Evolutionary conservation across 169 alveolate species (phyloP).

Genomic region (Perkinsus chesapeaki): DNA sequence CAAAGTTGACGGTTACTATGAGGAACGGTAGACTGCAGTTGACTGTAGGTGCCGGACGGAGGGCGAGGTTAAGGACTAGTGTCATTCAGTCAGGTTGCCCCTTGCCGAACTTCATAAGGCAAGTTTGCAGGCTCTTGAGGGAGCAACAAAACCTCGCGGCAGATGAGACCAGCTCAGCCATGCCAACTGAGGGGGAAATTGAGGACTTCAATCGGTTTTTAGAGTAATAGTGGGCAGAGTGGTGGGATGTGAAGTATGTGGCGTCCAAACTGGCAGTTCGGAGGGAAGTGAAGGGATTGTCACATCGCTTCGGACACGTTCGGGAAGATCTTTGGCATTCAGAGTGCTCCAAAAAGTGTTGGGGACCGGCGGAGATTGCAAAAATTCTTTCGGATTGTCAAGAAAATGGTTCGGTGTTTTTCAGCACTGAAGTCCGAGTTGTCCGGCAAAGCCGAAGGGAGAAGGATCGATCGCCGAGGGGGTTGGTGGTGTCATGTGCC

Average conservation of each 20-base stretch:
- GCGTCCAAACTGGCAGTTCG: too few relatives aligned
- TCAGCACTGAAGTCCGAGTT: not conserved
- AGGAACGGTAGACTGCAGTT: not conserved
- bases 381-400: too few relatives aligned
- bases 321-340: not conserved
- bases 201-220: not conserved
- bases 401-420: too few relatives aligned
- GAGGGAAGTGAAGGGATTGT: too few relatives aligned
- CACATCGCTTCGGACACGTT: not conserved
- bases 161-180: not conserved
- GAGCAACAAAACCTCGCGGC: not conserved
- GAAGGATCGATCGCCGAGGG: not conserved
- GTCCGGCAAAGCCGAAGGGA: not conserved
- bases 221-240: not conserved
- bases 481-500: not conserved
- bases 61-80: not conserved
- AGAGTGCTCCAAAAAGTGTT: too few relatives aligned
- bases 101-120: not conserved
- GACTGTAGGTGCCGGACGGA: not conserved
- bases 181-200: not conserved
- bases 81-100: not conserved
- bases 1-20: not conserved
- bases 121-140: not conserved
- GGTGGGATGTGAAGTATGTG: too few relatives aligned
- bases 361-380: too few relatives aligned